Conservation (phyloP, 2,329 filamentous ascomycete species). For the Grosmannia penicillata region DNA sequence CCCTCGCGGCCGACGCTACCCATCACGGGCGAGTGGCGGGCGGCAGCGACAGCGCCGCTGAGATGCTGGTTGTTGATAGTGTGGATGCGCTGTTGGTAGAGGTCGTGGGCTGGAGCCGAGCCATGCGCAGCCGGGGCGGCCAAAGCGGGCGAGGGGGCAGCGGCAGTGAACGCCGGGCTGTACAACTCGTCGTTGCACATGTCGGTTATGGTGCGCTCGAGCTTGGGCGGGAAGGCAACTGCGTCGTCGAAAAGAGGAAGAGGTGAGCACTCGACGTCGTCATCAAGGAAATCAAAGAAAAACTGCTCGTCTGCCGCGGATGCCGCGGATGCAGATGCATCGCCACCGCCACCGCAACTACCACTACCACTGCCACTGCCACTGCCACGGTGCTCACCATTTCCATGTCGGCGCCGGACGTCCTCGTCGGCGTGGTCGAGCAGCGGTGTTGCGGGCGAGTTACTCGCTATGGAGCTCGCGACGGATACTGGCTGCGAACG, state of each 20-base stretch:
- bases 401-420: conserved; percentile 38
- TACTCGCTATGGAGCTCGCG: conserved; percentile 40
- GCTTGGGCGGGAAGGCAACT: conserved; percentile 55
- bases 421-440: conserved; percentile 30
- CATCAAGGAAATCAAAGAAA: conserved; percentile 12
- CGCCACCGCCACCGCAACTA: background rate
- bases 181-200: conserved; percentile 75
- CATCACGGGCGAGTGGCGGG: conserved; percentile 29
- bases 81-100: conserved; percentile 64
- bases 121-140: conserved; percentile 31
- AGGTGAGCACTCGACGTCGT: conserved; percentile 48
- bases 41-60: conserved; percentile 37
- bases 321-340: background rate
- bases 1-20: conserved; percentile 40
- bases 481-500: conserved; percentile 39
- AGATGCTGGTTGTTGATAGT: conserved; percentile 64
- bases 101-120: conserved; percentile 38
- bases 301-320: conserved; percentile 4
- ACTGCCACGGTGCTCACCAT: conserved; percentile 30
- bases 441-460: conserved; percentile 44
- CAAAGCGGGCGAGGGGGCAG: no score
- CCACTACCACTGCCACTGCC: no score
- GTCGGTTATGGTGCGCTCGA: conserved; percentile 77
- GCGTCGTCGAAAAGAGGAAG: conserved; percentile 35
- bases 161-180: no score